phyloP scores from a whole-genome alignment of 2,329 filamentous ascomycete species.

The Sclerotinia minor region DNA sequence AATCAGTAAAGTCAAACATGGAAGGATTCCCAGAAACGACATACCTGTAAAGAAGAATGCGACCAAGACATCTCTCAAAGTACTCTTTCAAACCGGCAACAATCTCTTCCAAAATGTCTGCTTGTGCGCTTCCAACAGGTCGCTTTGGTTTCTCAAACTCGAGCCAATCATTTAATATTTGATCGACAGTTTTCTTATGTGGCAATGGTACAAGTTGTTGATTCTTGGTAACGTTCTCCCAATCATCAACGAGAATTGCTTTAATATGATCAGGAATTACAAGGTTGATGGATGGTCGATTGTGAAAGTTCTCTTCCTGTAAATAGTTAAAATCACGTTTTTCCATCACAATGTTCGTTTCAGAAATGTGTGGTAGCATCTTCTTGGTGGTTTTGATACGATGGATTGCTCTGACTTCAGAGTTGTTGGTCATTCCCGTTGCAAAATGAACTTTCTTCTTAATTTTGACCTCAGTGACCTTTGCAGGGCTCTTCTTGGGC shows the following conservation, averaged over 20 bases:
- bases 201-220: slow-evolving; percentile 85
- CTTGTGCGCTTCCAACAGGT: slow-evolving; percentile 64
- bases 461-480: background rate
- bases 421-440: background rate
- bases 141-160: slow-evolving; percentile 68
- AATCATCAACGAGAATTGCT: slow-evolving; percentile 92
- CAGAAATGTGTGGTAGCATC: slow-evolving; percentile 14
- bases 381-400: slow-evolving; percentile 16
- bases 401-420: slow-evolving; percentile 22
- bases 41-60: slow-evolving; percentile 81
- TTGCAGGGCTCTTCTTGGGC: background rate
- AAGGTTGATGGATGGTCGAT: slow-evolving; percentile 81
- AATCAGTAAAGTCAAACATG: background rate
- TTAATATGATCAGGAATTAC: slow-evolving; percentile 87
- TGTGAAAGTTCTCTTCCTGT: slow-evolving; percentile 86
- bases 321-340: slow-evolving; percentile 23
- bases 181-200: slow-evolving; percentile 69
- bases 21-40: slow-evolving; percentile 28
- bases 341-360: slow-evolving; percentile 1
- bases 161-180: slow-evolving; percentile 80
- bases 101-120: slow-evolving; percentile 88
- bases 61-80: slow-evolving; percentile 86
- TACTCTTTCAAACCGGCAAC: slow-evolving; percentile 85
- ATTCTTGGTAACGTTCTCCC: slow-evolving; percentile 98
- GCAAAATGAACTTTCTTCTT: slow-evolving; percentile 5